phyloP scores from a whole-genome alignment of 768 basidiomycete species.

The Termitomyces titanicus region DNA sequence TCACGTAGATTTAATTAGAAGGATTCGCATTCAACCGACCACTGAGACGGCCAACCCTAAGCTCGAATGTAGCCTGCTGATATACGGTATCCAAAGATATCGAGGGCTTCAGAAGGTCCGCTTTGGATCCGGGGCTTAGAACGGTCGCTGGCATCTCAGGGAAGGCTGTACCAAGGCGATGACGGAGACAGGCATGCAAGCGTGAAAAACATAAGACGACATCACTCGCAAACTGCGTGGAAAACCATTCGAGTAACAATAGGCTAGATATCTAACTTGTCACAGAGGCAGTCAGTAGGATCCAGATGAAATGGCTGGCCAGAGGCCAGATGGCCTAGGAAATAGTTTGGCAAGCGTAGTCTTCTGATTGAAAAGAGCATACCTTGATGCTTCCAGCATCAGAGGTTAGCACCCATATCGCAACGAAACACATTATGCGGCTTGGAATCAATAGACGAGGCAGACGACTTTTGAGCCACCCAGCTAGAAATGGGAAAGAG shows the following conservation, averaged over 20 bases:
- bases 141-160: constrained; percentile 4
- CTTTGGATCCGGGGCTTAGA: constrained; percentile 6
- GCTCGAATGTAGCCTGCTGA: constrained; percentile 42
- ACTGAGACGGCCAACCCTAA: constrained; percentile 39
- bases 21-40: constrained; percentile 21
- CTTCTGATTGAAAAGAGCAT: neutral
- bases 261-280: constrained; percentile 34
- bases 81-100: constrained; percentile 37
- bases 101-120: constrained; percentile 29
- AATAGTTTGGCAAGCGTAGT: neutral
- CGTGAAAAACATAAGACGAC: constrained; percentile 30
- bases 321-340: constrained; percentile 20
- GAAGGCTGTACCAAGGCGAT: constrained; percentile 26
- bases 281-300: constrained; percentile 33
- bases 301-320: constrained; percentile 36
- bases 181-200: constrained; percentile 29
- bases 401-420: constrained; percentile 41
- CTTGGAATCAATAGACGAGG: constrained; percentile 40
- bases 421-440: constrained; percentile 45
- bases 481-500: constrained; percentile 9
- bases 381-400: constrained; percentile 30
- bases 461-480: constrained; percentile 37
- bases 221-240: constrained; percentile 38
- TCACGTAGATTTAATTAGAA: neutral
- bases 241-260: constrained; percentile 36